These are phyloP conservation scores for Fragaria vesca DNA, from an alignment of 306 rosid species.

Conservation along the genomic window DNA sequence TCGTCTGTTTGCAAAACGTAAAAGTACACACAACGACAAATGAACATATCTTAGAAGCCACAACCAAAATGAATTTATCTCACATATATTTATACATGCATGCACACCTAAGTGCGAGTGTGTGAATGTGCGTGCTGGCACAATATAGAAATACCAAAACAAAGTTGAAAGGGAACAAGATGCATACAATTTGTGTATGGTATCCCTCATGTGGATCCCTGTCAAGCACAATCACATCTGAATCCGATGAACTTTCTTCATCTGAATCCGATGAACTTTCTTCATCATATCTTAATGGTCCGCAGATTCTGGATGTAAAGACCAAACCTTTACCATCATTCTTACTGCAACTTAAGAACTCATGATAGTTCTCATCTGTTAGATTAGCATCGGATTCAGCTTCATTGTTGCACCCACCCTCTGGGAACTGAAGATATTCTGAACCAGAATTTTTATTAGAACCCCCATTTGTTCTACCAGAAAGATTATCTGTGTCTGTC, in stretches of 20 bases:
- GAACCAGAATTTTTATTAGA: neutral
- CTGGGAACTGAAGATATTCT: neutral
- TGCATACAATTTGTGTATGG: constrained; percentile 36
- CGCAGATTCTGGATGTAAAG: constrained; percentile 15
- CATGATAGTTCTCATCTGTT: neutral
- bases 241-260: constrained; percentile 32
- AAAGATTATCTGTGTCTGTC: neutral
- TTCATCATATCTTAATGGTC: constrained; percentile 8
- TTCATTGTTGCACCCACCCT: neutral
- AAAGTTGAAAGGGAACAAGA: constrained; percentile 17
- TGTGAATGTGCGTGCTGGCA: neutral
- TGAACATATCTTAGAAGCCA: neutral
- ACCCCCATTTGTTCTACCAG: neutral
- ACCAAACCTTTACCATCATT: constrained; percentile 20
- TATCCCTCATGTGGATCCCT: constrained; percentile 21
- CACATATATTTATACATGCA: neutral
- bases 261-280: constrained; percentile 34
- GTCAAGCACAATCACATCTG: constrained; percentile 29
- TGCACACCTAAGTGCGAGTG: neutral
- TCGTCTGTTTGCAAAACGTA: constrained; percentile 23
- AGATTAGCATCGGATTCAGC: neutral
- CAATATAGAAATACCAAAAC: constrained; percentile 11
- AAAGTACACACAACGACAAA: constrained; percentile 22
- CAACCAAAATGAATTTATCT: neutral
- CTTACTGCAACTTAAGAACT: neutral